Base-by-base conservation (phyloP, 176 grass and related monocot genomes). In the Melocanna baccifera region DNA sequence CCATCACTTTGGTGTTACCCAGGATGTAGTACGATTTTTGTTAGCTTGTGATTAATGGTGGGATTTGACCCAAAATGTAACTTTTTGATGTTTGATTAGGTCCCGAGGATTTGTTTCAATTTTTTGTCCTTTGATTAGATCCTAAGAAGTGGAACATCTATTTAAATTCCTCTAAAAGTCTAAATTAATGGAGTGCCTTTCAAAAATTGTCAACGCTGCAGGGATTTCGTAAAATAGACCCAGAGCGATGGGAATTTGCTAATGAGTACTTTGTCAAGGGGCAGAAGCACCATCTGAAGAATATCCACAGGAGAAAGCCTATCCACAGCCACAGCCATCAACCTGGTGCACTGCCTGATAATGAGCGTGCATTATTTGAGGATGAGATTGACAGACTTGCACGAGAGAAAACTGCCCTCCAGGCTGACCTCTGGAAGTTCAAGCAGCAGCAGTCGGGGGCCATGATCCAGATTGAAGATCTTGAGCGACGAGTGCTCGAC, bases 161-260 rank as follows among this genome's bases (percentile, higher is more conserved):
- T 47, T 51, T 57, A 45, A 45, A 53, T 87, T 82, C 0, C 47
- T 16, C 19, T 77, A 55, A 65, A 71, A 71, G 26, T 34, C 55
- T 84, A 47, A 81, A 76, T 53, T 50, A 67, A 74, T 45, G 30
- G 9, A 15, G 10, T 66, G 29, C 19, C 40, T 23, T 77, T 58
- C 12, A 72, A 71, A 73, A 65, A 57, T 56, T 75, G 20, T 63
- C 61, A 53, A 53, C 85, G 59, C 66, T 88, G 78, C 81, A 98
- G 95, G 96, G 96, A 63, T 99, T 99, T 62, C 91, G 88, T 36
- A 99, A 99, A 81, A 92, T 91, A 73, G 96, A 99, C 56, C 90
- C 96, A 15, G 93, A 99, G 86, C 88, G 83, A 79, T 99, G 96
- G 96, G 96, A 99, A 83, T 99, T 99, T 48, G 86, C 89, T 46